Evolutionary conservation across 768 basidiomycete genomes (phyloP).

Genomic region (Hirschioporus abietinus): DNA sequence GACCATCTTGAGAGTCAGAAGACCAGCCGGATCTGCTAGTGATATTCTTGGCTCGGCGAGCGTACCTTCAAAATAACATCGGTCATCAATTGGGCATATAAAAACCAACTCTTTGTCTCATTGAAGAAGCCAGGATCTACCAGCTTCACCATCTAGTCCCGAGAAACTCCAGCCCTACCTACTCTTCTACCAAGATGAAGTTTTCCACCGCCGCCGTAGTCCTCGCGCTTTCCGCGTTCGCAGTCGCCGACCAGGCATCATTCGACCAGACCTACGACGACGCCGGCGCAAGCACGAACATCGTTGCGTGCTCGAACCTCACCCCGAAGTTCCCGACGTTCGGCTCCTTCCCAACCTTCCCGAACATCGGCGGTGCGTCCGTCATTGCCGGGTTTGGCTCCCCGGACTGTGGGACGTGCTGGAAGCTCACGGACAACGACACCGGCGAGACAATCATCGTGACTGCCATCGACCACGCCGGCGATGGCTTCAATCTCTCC

Average conservation of each 20-base stretch:
- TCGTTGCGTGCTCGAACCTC: slow-evolving; percentile 12
- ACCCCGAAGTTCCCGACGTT: slow-evolving; percentile 7
- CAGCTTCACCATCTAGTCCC: not conserved
- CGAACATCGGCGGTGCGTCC: slow-evolving; percentile 18
- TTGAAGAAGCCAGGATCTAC: not conserved
- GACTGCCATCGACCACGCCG: slow-evolving; percentile 25
- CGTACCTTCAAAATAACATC: not conserved
- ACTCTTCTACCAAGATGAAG: not conserved
- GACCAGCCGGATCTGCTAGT: not conserved
- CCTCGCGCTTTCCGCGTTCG: not conserved
- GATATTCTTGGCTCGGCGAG: not conserved
- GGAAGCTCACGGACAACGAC: slow-evolving; percentile 23
- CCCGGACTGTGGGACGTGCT: slow-evolving; percentile 26
- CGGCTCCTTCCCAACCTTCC: slow-evolving; percentile 13
- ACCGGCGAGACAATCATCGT: slow-evolving; percentile 13
- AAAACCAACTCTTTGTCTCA: not conserved
- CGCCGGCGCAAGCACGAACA: slow-evolving; percentile 8
- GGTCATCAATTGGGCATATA: not conserved
- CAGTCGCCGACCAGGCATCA: not conserved
- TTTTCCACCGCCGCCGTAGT: not conserved
- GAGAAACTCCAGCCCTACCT: not conserved
- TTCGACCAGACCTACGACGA: slow-evolving; percentile 14
- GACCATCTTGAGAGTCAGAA: not conserved
- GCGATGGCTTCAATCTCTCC: slow-evolving; percentile 42
- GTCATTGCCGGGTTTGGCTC: slow-evolving; percentile 26